A percentile compares a stretch with the other conserved stretches of the same genome.
phyloP scores from a whole-genome alignment of 1,284 basidiomycete genomes.

The Moniliella sp. region DNA sequence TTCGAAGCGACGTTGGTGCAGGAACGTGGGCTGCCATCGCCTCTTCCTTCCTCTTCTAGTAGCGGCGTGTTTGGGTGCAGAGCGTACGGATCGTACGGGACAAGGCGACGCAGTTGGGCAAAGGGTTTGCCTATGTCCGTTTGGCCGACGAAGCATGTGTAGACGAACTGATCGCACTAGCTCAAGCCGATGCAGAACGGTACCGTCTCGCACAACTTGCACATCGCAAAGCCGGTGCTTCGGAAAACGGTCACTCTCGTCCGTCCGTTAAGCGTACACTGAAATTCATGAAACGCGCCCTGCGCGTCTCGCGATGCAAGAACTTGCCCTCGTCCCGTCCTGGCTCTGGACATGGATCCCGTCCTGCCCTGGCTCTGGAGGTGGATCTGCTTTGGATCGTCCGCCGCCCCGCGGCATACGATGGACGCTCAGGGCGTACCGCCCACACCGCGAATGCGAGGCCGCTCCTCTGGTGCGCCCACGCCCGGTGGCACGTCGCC shows the following conservation, averaged over 20 bases:
- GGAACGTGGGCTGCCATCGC: slow-evolving; percentile 45
- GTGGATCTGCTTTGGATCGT: slow-evolving; percentile 2
- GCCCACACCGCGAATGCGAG: not conserved
- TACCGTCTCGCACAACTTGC: no score
- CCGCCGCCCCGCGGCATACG: no score
- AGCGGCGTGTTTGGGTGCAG: slow-evolving; percentile 46
- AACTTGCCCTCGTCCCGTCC: not conserved
- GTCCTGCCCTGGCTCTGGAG: slow-evolving; percentile 2
- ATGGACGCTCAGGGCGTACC: not conserved
- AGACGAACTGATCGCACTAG: slow-evolving; percentile 26
- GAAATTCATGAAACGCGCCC: slow-evolving; percentile 20
- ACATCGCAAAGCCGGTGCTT: no score
- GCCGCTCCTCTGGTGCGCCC: slow-evolving; percentile 18
- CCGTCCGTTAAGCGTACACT: slow-evolving; percentile 11
- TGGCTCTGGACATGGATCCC: not conserved
- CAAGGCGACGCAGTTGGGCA: slow-evolving; percentile 79
- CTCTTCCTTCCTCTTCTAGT: slow-evolving; percentile 4
- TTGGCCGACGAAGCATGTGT: slow-evolving; percentile 46
- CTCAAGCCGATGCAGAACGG: slow-evolving; percentile 25
- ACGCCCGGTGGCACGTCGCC: slow-evolving; percentile 27
- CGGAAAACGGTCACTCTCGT: slow-evolving; percentile 19
- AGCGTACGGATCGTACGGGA: slow-evolving; percentile 72
- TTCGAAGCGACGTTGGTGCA: slow-evolving; percentile 57
- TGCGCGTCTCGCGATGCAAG: slow-evolving; percentile 27
- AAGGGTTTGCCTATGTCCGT: slow-evolving; percentile 84